Percentiles rank a stretch among this genome's conserved stretches.
These are phyloP conservation scores for Chaetothyriales sp. DNA, from an alignment of 2,329 filamentous ascomycete genomes.

Conservation along the genomic window DNA sequence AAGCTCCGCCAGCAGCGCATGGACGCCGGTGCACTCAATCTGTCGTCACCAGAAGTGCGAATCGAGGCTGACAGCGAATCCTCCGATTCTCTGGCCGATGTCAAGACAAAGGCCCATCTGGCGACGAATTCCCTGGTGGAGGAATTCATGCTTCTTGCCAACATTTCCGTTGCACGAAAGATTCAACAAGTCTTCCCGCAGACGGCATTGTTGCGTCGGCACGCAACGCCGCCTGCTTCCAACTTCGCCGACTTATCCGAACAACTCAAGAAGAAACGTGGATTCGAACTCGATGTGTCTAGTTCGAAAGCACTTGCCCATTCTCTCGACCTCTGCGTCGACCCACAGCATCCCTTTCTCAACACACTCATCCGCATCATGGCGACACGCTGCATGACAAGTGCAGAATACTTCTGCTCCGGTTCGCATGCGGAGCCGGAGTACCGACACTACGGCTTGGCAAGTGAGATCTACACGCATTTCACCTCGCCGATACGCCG, in stretches of 20 bases:
- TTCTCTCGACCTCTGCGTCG: slow-evolving; percentile 73
- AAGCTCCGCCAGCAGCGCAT: slow-evolving; percentile 90
- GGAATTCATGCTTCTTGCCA: slow-evolving; percentile 98
- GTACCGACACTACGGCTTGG: slow-evolving; percentile 93
- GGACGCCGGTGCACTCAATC: slow-evolving; percentile 85
- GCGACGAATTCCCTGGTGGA: slow-evolving; percentile 97
- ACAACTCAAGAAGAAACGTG: slow-evolving; percentile 77
- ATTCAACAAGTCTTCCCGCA: slow-evolving; percentile 89
- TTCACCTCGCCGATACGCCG: slow-evolving; percentile 95
- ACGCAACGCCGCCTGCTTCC: slow-evolving; percentile 81
- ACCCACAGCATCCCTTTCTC: slow-evolving; percentile 78
- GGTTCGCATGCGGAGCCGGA: slow-evolving; percentile 86
- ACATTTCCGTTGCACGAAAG: slow-evolving; percentile 80
- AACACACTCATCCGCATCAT: slow-evolving; percentile 96
- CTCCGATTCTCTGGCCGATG: slow-evolving; percentile 76
- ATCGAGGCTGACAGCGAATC: slow-evolving; percentile 80
- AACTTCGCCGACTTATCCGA: slow-evolving; percentile 92
- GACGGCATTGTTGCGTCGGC: slow-evolving; percentile 82
- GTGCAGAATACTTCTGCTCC: slow-evolving; percentile 93
- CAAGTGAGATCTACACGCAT: slow-evolving; percentile 94
- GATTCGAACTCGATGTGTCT: slow-evolving; percentile 65
- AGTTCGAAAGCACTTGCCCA: slow-evolving; percentile 89
- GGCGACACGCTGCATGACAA: slow-evolving; percentile 98
- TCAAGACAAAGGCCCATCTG: slow-evolving; percentile 86
- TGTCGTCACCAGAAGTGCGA: slow-evolving; percentile 95